Evolutionary conservation across 345 rosid species (phyloP), one percentile per base, ranked within the genome.

Genomic region (Aegle marmelos): DNA sequence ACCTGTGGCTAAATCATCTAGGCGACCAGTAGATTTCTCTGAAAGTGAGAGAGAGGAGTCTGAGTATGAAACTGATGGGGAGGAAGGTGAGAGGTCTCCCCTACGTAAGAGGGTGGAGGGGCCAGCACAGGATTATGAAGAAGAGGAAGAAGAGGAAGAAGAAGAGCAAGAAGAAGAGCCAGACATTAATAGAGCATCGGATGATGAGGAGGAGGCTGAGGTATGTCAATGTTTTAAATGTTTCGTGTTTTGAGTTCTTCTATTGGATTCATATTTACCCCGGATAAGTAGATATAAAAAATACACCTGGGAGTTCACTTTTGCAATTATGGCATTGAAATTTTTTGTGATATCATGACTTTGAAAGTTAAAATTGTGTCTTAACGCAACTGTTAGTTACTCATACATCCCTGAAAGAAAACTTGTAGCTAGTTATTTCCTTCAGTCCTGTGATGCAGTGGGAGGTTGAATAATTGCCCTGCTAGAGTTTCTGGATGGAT

Each of bases 11-110:
- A 93, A 93, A 85, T 83, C 89, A 25, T 80, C 95, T 58, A 85
- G 93, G 70, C 97, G 88, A 31, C 94, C 90, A n/a, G 83, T 87
- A 78, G 90, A 86, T 74, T 93, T 90, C 87, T 91, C 97, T 24
- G 97, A 90, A 68, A 94, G 98, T 79, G 99, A 96, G 58, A 89
- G 89, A 86, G 98, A 92, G 80, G 98, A 91, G 82, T 96, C 98
- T 24, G 99, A 96, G 67, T 96, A 96, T 81, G 99, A 94, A 87
- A 94, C 90, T 76, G 95, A 96, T 76, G 98, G 91, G 61, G 94
- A 89, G 74, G 98, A 92, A 76, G 88, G 83, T 83, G 97, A 87
- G 80, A 91, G 90, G 74, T 71, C 95, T 72, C 87, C 81, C 2
- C 73, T 83, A 16, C 90, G 83, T 68, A 87, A 89, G 81, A 87